Evolutionary conservation across 768 basidiomycete species (phyloP).

Genomic region (Melanogaster broomeanus): DNA sequence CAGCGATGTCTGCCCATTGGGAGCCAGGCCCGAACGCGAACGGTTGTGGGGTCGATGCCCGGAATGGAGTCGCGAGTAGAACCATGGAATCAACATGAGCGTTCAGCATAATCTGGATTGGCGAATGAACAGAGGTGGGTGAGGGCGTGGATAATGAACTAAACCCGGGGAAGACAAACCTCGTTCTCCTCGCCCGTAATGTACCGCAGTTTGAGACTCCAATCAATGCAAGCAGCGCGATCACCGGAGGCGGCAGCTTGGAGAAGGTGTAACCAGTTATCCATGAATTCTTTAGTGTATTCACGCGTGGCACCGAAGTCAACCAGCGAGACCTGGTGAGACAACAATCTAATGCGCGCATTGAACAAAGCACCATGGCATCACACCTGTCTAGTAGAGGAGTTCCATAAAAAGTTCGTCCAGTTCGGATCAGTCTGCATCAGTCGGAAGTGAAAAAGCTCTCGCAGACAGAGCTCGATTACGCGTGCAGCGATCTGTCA

Average conservation of each 20-base stretch:
- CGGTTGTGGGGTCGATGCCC: constrained; percentile 56
- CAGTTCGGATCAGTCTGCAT: constrained; percentile 99
- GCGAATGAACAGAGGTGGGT: background rate
- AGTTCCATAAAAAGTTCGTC: constrained; percentile 95
- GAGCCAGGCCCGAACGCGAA: constrained; percentile 78
- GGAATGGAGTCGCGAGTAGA: constrained; percentile 87
- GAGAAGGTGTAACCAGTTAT: constrained; percentile 85
- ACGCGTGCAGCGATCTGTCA: constrained; percentile 80
- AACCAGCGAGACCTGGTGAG: constrained; percentile 72
- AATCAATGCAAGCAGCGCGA: constrained; percentile 61
- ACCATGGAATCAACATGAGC: constrained; percentile 85
- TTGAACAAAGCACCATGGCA: background rate
- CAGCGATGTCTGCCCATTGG: constrained; percentile 70
- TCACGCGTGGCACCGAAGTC: constrained; percentile 95
- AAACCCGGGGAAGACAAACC: constrained; percentile 39
- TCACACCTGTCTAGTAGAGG: constrained; percentile 56
- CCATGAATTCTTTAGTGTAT: constrained; percentile 85
- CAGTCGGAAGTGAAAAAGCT: constrained; percentile 85
- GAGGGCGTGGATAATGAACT: background rate
- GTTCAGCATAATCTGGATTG: constrained; percentile 67
- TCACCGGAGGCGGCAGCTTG: constrained; percentile 74
- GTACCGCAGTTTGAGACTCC: constrained; percentile 85
- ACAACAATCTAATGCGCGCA: background rate
- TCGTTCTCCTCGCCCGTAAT: constrained; percentile 87
- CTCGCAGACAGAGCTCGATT: constrained; percentile 83